phyloP scores from a whole-genome alignment of 495 filamentous ascomycete species.

The Haplographium delicatum region DNA sequence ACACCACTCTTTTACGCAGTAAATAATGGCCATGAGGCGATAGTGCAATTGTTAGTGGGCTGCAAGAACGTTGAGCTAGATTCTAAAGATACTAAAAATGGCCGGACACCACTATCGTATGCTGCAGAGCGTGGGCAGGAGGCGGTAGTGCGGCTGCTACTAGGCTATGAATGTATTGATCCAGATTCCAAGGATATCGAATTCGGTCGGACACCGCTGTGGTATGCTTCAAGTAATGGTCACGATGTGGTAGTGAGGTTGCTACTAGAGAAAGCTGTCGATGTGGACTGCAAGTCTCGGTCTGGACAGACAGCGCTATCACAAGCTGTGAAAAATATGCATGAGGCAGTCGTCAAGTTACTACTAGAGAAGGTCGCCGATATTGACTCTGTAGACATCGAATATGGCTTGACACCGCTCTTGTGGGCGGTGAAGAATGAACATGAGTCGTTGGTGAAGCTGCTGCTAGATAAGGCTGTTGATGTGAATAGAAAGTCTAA shows the following conservation, averaged over 20 bases:
- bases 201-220: background rate
- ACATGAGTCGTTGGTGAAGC: background rate
- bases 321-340: too few species aligned
- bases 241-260: background rate
- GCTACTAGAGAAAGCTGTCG: background rate
- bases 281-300: background rate
- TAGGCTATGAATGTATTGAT: background rate
- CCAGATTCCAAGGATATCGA: background rate
- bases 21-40: background rate
- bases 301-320: too few species aligned
- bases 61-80: background rate
- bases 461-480: background rate
- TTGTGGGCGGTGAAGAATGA: background rate
- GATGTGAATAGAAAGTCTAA: background rate
- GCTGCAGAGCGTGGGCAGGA: background rate
- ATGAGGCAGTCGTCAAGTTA: background rate
- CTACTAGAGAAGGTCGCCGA: background rate
- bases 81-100: background rate
- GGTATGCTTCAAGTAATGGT: background rate
- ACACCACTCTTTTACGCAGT: too few species aligned
- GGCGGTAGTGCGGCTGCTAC: background rate
- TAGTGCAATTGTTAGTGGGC: background rate
- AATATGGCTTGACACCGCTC: background rate
- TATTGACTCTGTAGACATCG: background rate
- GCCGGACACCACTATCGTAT: background rate